These are phyloP conservation scores for Logfia minima DNA, from an alignment of 129 eudicot species.

Conservation along the genomic window DNA sequence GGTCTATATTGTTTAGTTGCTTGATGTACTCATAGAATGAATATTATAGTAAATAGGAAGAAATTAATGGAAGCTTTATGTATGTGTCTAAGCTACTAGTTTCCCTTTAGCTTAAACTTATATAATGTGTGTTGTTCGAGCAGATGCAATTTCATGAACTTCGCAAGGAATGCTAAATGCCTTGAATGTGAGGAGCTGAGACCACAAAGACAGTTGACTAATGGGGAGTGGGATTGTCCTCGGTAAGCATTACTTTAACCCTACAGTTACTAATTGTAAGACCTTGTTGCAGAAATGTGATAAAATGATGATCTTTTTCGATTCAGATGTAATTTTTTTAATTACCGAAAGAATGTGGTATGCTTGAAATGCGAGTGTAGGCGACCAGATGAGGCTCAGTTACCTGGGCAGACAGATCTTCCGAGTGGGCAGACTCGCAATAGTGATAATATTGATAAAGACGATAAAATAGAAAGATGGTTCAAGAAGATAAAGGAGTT, in stretches of 20 bases:
- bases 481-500: conserved; percentile 61
- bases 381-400: conserved; percentile 42
- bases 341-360: conserved; percentile 54
- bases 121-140: conserved; percentile 20
- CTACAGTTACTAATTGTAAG: conserved; percentile 7
- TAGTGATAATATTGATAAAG: conserved; percentile 42
- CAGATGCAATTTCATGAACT: conserved; percentile 95
- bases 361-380: conserved; percentile 81
- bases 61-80: conserved; percentile 1
- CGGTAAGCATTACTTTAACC: conserved; percentile 50
- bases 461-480: conserved; percentile 64
- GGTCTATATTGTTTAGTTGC: neutral
- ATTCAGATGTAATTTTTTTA: conserved; percentile 69
- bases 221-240: conserved; percentile 94
- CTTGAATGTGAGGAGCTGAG: conserved; percentile 75
- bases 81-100: conserved; percentile 6
- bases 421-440: conserved; percentile 27
- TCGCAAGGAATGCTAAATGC: conserved; percentile 76
- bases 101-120: conserved; percentile 1
- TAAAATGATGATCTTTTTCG: neutral
- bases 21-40: neutral
- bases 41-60: neutral
- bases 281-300: conserved; percentile 6
- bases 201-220: conserved; percentile 59
- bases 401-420: neutral